Conservation (phyloP, 2,329 filamentous ascomycete species). For the Celoporthe dispersa region DNA sequence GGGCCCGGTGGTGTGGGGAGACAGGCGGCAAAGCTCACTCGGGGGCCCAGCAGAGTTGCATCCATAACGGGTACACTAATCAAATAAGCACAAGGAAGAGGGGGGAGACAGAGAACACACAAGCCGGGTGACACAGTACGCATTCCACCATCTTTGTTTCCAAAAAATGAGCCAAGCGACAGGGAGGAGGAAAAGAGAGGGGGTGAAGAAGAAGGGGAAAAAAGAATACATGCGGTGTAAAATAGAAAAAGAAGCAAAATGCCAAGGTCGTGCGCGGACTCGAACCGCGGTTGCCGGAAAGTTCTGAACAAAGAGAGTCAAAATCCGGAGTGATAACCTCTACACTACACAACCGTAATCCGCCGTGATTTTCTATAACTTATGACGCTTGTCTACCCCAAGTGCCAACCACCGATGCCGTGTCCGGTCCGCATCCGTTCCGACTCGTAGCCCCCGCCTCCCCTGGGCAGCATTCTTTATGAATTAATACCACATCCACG, state of each 20-base stretch:
- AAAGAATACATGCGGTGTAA: background rate
- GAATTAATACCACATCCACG: no score
- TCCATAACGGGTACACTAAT: no score
- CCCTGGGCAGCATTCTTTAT: no score
- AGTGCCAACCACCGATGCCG: no score
- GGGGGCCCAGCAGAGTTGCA: no score
- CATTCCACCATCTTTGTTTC: background rate
- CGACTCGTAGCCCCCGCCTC: no score
- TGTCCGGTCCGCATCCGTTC: no score
- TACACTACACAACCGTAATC: constrained; percentile 7
- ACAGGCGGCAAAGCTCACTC: no score
- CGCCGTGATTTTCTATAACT: no score
- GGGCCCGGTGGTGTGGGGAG: no score
- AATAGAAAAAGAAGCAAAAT: background rate
- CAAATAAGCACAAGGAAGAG: no score
- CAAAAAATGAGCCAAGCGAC: background rate
- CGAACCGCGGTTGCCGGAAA: constrained; percentile 12
- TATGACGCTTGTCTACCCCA: no score
- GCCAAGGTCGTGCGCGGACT: constrained; percentile 5
- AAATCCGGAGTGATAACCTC: constrained; percentile 13
- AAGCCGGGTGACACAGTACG: background rate
- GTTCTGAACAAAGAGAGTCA: background rate
- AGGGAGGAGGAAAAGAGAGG: background rate
- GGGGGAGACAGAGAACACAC: background rate
- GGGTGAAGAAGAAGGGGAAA: background rate